Conservation (phyloP, 148 eudicot species). For the Amaranthus hypochondriacus region DNA sequence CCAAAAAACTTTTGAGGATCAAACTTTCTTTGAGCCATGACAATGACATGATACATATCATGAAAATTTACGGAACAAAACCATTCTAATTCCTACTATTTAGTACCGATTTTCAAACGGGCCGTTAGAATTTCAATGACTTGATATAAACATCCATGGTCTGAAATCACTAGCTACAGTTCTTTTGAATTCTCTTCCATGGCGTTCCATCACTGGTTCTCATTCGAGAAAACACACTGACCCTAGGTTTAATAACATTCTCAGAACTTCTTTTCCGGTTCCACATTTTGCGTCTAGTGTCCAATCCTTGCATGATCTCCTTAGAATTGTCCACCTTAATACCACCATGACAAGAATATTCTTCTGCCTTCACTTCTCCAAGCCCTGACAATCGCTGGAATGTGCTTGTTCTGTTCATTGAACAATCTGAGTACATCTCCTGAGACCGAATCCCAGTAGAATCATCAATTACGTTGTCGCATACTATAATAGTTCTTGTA, state of each 20-base stretch:
- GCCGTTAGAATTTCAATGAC: too few species aligned
- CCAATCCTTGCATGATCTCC: constrained; percentile 3
- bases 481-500: background rate
- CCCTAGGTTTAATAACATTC: background rate
- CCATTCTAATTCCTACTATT: too few species aligned
- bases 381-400: constrained; percentile 17
- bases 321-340: background rate
- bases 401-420: constrained; percentile 3
- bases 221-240: constrained; percentile 8
- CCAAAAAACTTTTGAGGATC: too few species aligned
- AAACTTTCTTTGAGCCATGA: too few species aligned
- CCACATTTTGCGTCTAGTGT: background rate
- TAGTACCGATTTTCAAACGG: too few species aligned
- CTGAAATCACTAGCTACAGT: too few species aligned
- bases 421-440: constrained; percentile 2
- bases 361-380: background rate
- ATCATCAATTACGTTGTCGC: background rate
- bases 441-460: background rate
- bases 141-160: too few species aligned
- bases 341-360: background rate
- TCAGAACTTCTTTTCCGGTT: background rate
- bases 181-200: background rate
- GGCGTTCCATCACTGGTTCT: constrained; percentile 6
- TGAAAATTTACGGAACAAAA: too few species aligned
- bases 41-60: too few species aligned